Base-by-base conservation (phyloP, 2,329 filamentous ascomycete genomes). In the Xylariales sp. region DNA sequence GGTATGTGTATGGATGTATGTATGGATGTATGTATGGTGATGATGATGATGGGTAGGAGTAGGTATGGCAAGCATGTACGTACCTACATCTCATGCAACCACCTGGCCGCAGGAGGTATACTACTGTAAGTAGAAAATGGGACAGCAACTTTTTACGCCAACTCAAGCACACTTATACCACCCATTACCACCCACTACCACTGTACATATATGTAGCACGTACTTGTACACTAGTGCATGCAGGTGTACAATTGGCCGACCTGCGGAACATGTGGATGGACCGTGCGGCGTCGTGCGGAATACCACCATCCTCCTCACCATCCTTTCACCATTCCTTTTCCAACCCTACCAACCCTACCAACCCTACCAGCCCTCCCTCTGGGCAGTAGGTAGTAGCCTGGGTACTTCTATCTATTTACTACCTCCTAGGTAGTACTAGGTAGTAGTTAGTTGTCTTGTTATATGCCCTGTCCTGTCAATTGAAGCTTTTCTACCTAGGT, bases 261-360 rank as follows among this genome's bases (percentile, higher is more conserved):
- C 64, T 65, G 69, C 69, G 64, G 64, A 67, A 67, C 58, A 45
- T 64, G 61, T 66, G 63, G 67, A 63, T 70, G 61, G 65, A 58
- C 58, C 65, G 69, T 67, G 69, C 67, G 64, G 65, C 48, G 56
- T 64, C 41, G 70, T 71, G 70, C 70, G 68, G 70, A 71, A 69
- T 68, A 55, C 52, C 18, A 59, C 59, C 64, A 45, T 36, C n/a
- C 48, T 53, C 54, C 28, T 36, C 62, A 43, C 57, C 57, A 10
- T 39, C 23, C 23, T 23, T 23, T 23, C 23, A 23, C 23, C 23
- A 23, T 23, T 23, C 23, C 23, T 23, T 23, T 23, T n/a, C n/a
- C n/a, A 39, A 39, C 36, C 36, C 36, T 39, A 10, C 36, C 36
- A 23, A 23, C 23, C 23, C 23, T 23, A 23, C 23, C 23, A 39